Conservation (phyloP, 306 rosid genomes). For the Canavalia gladiata region DNA sequence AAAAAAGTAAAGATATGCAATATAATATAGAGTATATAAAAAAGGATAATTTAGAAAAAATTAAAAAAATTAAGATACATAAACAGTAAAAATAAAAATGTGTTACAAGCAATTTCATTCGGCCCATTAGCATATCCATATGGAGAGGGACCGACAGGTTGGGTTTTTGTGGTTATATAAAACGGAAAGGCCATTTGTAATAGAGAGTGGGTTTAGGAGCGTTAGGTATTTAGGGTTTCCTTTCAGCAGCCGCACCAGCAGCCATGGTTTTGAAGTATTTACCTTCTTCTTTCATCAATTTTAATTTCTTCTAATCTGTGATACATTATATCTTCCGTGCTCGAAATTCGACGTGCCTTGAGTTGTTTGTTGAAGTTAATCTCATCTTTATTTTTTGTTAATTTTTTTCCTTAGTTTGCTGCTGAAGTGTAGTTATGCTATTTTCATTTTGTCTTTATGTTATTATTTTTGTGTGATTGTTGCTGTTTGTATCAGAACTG, state of each 20-base stretch:
- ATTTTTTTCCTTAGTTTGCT: neutral
- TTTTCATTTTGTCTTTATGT: neutral
- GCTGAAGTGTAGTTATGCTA: neutral
- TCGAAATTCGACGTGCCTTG: neutral
- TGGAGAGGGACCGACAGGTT: no score
- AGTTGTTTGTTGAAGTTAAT: neutral
- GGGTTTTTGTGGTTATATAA: no score
- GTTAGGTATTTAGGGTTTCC: constrained; percentile 59
- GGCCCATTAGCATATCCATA: no score
- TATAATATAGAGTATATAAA: no score
- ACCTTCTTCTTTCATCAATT: neutral
- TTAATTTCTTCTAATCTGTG: neutral
- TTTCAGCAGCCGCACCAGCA: constrained; percentile 35
- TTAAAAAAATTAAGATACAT: no score
- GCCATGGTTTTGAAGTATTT: constrained; percentile 89
- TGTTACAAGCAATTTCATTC: no score
- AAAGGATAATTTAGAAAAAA: no score
- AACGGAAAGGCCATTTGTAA: neutral
- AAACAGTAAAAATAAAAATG: no score
- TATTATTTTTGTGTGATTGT: neutral
- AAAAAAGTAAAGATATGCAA: no score
- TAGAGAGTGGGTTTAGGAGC: no score
- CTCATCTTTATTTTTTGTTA: neutral
- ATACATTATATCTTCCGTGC: neutral
- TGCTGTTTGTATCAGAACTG: constrained; percentile 62